Evolutionary conservation across 345 rosid genomes (phyloP).

Genomic region (Adansonia digitata): DNA sequence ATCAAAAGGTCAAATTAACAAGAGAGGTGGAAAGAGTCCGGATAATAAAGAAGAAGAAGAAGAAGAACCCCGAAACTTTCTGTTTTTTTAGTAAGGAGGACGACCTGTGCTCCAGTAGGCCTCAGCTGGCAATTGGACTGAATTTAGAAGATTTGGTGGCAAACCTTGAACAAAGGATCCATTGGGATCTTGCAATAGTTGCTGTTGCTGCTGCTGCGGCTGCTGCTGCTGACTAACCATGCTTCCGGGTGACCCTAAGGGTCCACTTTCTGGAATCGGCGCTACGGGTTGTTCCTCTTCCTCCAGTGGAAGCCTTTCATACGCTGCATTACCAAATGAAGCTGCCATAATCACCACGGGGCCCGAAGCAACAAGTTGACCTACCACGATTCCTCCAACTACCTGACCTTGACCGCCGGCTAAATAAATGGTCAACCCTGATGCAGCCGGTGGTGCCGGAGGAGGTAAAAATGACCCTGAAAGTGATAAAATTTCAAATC

Average conservation of each 20-base stretch:
- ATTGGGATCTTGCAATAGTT: background rate
- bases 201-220: slow-evolving; percentile 52
- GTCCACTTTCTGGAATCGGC: slow-evolving; percentile 27
- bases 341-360: background rate
- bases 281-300: slow-evolving; percentile 8
- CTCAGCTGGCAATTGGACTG: background rate
- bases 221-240: slow-evolving; percentile 5
- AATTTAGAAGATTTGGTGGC: background rate
- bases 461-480: background rate
- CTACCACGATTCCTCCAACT: background rate
- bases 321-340: background rate
- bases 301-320: background rate
- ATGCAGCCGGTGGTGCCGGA: background rate
- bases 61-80: background rate
- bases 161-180: background rate
- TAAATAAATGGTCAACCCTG: background rate
- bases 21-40: background rate
- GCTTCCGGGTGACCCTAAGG: slow-evolving; percentile 34
- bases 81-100: background rate
- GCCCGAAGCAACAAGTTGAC: background rate
- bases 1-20: slow-evolving; percentile 13
- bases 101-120: background rate
- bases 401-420: background rate
- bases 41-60: background rate
- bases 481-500: background rate